Percentiles rank a stretch among this genome's conserved stretches.
Conservation (phyloP, 768 basidiomycete species). For the Kwoniella europaea region DNA sequence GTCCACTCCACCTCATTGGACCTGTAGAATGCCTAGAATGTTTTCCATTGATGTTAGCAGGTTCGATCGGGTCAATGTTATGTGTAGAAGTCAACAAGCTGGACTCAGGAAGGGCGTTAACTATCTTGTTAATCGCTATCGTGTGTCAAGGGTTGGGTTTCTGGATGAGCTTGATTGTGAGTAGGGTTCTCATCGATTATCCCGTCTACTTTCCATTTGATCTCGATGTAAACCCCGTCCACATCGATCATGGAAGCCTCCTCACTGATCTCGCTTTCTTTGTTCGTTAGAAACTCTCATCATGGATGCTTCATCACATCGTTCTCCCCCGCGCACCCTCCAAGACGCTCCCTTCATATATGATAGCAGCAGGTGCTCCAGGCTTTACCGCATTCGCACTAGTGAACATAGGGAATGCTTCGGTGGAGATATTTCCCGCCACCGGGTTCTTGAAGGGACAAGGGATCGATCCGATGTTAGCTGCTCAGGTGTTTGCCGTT, state of each 20-base stretch:
- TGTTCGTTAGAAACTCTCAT: not conserved
- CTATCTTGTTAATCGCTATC: constrained; percentile 10
- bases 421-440: constrained; percentile 4
- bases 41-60: not conserved
- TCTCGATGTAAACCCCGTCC: no score
- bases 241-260: not conserved
- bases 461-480: not conserved
- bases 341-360: constrained; percentile 4
- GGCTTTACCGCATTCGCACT: constrained; percentile 11
- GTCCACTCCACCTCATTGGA: constrained; percentile 5
- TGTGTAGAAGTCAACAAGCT: not conserved
- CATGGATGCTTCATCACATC: constrained; percentile 12
- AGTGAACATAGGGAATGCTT: constrained; percentile 5
- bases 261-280: not conserved
- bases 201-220: no score
- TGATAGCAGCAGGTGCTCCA: constrained; percentile 11
- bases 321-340: constrained; percentile 9
- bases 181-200: not conserved
- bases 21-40: constrained; percentile 7
- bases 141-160: constrained; percentile 8
- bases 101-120: not conserved
- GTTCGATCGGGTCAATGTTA: constrained; percentile 8
- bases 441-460: not conserved
- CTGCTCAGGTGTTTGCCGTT: constrained; percentile 4
- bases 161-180: constrained; percentile 10